phyloP scores from a whole-genome alignment of 495 filamentous ascomycete species.

The Xanthoparmelia taractica region DNA sequence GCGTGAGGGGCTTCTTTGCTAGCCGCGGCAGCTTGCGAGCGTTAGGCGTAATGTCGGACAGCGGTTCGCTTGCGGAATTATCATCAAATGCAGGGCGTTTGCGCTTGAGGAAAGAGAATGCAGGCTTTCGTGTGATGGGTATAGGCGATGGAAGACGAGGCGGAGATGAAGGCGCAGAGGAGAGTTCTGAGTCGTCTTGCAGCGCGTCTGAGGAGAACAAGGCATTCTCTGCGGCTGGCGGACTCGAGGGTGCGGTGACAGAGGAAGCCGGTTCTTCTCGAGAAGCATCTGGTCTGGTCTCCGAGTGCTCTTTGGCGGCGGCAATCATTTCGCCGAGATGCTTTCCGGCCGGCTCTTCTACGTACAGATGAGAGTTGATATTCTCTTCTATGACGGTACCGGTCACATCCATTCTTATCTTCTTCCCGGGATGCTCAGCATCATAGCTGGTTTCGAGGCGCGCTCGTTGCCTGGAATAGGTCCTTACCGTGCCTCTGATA shows the following conservation, averaged over 20 bases:
- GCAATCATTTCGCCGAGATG: background rate
- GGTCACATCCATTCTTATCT: slow-evolving; percentile 23
- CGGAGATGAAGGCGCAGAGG: slow-evolving; percentile 43
- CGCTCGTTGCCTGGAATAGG: slow-evolving; percentile 23
- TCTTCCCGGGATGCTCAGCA: slow-evolving; percentile 22
- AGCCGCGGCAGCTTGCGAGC: slow-evolving; percentile 30
- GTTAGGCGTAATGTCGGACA: slow-evolving; percentile 47
- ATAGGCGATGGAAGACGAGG: slow-evolving; percentile 50
- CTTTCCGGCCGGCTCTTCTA: slow-evolving; percentile 5
- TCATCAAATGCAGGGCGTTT: slow-evolving; percentile 38
- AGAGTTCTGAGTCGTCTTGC: slow-evolving; percentile 39
- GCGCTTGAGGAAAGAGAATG: slow-evolving; percentile 48
- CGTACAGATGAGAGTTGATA: slow-evolving; percentile 7
- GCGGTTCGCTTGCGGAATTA: slow-evolving; percentile 25
- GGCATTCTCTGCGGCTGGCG: slow-evolving; percentile 41
- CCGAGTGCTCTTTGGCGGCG: background rate
- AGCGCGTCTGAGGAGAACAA: slow-evolving; percentile 42
- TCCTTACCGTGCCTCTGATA: slow-evolving; percentile 24
- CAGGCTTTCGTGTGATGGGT: slow-evolving; percentile 48
- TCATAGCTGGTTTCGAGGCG: slow-evolving; percentile 10
- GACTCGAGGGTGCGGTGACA: slow-evolving; percentile 41
- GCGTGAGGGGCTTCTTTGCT: slow-evolving; percentile 43
- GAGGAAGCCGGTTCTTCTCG: slow-evolving; percentile 24
- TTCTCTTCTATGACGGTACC: slow-evolving; percentile 21
- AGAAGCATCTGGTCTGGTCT: slow-evolving; percentile 1